Percentiles rank a stretch among this genome's conserved stretches.
phyloP scores from a whole-genome alignment of 2,329 filamentous ascomycete species.

The Fusarium sp. region DNA sequence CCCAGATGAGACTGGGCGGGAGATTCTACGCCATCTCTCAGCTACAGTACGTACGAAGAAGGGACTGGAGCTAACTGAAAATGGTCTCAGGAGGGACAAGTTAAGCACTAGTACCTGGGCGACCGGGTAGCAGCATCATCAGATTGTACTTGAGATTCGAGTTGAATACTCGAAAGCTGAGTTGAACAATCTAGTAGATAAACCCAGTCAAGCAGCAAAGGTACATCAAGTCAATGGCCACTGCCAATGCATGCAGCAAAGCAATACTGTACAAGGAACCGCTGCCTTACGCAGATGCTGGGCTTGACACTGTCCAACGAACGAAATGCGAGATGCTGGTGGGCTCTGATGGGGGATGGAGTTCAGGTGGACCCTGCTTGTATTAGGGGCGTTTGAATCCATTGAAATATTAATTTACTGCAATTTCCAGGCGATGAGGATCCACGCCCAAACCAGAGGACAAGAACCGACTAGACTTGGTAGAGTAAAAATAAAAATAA shows the following conservation, averaged over 20 bases:
- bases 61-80: constrained; percentile 19
- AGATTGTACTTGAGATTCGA: not conserved
- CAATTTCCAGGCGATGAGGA: constrained; percentile 42
- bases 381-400: constrained; percentile 42
- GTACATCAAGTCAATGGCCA: constrained; percentile 21
- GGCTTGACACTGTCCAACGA: constrained; percentile 22
- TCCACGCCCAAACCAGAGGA: constrained; percentile 27
- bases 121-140: constrained; percentile 29
- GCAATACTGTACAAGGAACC: constrained; percentile 26
- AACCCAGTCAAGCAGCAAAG: constrained; percentile 5
- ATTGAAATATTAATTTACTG: constrained; percentile 33
- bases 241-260: constrained; percentile 6
- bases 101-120: constrained; percentile 14
- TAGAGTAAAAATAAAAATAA: constrained; percentile 35
- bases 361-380: constrained; percentile 31
- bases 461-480: no score
- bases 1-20: constrained; percentile 12
- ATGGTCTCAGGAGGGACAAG: constrained; percentile 23
- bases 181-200: not conserved
- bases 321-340: constrained; percentile 32
- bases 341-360: constrained; percentile 31
- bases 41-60: constrained; percentile 22
- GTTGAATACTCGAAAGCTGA: constrained; percentile 1
- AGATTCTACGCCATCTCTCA: constrained; percentile 37
- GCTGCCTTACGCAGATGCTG: constrained; percentile 19